phyloP scores from a whole-genome alignment of 169 alveolate species.

The Plasmodium vinckei region DNA sequence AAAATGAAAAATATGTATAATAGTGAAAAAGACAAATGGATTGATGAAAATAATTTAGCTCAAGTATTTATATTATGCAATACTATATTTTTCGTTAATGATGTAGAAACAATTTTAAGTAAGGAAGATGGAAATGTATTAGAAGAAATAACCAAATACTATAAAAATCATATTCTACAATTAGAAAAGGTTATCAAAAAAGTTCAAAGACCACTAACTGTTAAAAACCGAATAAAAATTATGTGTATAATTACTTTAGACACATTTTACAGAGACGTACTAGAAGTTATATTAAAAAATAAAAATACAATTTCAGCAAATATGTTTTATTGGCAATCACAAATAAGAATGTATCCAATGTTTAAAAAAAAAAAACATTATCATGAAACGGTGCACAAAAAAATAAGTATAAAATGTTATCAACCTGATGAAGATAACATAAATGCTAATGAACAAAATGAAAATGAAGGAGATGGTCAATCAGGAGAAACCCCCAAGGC shows the following conservation, averaged over 20 bases:
- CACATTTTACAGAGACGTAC: constrained; percentile 96
- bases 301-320: constrained; percentile 91
- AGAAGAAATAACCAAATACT: constrained; percentile 85
- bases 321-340: constrained; percentile 97
- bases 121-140: constrained; percentile 77
- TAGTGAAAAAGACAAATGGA: constrained; percentile 55
- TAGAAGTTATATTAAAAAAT: constrained; percentile 88
- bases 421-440: neutral
- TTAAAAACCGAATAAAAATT: constrained; percentile 89
- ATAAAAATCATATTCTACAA: constrained; percentile 84
- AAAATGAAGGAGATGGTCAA: constrained; percentile 76
- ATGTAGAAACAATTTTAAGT: constrained; percentile 75
- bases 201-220: constrained; percentile 92
- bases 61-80: constrained; percentile 72
- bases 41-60: constrained; percentile 57
- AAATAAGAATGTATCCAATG: constrained; percentile 92
- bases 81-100: constrained; percentile 65
- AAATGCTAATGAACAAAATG: constrained; percentile 60
- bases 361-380: constrained; percentile 5
- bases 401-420: neutral
- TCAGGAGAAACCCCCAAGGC: neutral
- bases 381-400: neutral
- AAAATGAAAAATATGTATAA: constrained; percentile 25
- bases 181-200: constrained; percentile 91
- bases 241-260: constrained; percentile 97